Percentiles rank a stretch among this genome's conserved stretches.
phyloP scores from a whole-genome alignment of 495 filamentous ascomycete species.

The Penicillium antarcticum region DNA sequence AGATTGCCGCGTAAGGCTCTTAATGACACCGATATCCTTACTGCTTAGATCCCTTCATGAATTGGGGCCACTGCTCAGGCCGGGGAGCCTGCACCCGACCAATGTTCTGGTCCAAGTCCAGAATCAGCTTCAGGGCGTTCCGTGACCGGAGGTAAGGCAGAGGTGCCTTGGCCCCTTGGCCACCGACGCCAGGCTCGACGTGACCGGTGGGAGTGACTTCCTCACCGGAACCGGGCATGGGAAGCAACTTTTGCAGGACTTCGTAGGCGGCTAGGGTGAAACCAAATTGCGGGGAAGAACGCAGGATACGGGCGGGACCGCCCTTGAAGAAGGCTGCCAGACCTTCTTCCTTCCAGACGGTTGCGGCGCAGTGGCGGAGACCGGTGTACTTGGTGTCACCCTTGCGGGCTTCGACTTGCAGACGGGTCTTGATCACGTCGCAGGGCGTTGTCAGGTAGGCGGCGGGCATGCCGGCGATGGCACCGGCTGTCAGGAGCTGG shows the following conservation, averaged over 20 bases:
- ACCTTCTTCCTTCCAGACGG: constrained; percentile 85
- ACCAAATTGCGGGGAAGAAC: constrained; percentile 95
- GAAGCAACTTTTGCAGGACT: constrained; percentile 77
- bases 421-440: constrained; percentile 97
- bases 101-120: constrained; percentile 91
- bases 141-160: constrained; percentile 81
- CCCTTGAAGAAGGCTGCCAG: constrained; percentile 98
- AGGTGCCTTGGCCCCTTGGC: constrained; percentile 58
- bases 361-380: constrained; percentile 80
- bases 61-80: constrained; percentile 44
- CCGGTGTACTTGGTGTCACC: constrained; percentile 83
- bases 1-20: background rate
- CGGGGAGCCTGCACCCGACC: constrained; percentile 61
- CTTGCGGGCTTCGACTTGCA: constrained; percentile 96
- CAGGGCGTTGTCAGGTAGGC: constrained; percentile 96
- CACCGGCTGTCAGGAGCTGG: constrained; percentile 91
- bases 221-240: constrained; percentile 67
- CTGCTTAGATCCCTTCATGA: constrained; percentile 34
- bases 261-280: constrained; percentile 96
- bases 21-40: background rate
- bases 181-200: constrained; percentile 53
- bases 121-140: constrained; percentile 94
- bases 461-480: constrained; percentile 97
- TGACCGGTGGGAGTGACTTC: constrained; percentile 42
- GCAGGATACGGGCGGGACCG: constrained; percentile 87